These are phyloP conservation scores for Cenchrus purpureus DNA, from an alignment of 176 grass and related monocot species.

Conservation along the genomic window DNA sequence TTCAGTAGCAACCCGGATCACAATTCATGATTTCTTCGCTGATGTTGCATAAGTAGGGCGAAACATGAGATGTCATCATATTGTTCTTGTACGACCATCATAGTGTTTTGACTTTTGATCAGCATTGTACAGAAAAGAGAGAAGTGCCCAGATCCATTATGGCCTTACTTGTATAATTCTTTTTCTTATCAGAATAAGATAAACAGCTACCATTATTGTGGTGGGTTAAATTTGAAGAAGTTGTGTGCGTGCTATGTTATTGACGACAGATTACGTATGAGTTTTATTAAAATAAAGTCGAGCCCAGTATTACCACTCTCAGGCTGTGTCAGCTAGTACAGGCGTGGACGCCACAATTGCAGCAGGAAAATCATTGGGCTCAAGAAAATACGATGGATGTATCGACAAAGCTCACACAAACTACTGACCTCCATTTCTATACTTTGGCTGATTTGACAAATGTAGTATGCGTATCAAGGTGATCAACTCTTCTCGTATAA, in stretches of 20 bases:
- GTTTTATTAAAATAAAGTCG: too few relatives aligned
- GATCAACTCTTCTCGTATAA: too few relatives aligned
- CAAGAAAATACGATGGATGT: too few relatives aligned
- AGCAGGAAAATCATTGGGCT: too few relatives aligned
- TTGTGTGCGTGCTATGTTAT: background rate
- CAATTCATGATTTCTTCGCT: slow-evolving; percentile 1
- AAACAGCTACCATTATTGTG: background rate
- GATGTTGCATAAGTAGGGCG: background rate
- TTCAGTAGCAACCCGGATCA: slow-evolving; percentile 21
- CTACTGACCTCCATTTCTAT: too few relatives aligned
- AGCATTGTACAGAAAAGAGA: background rate
- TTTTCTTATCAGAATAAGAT: background rate
- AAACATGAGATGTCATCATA: background rate
- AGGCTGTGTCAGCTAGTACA: too few relatives aligned
- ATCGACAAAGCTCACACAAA: too few relatives aligned
- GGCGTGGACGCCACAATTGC: too few relatives aligned
- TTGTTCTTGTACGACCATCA: background rate
- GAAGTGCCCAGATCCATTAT: background rate
- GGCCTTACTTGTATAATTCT: background rate
- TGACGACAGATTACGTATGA: too few relatives aligned
- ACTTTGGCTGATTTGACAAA: too few relatives aligned
- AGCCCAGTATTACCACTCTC: too few relatives aligned
- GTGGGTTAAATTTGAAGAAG: background rate
- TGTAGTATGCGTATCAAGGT: too few relatives aligned
- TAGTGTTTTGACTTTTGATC: background rate